These are phyloP conservation scores for Trichoderma semiorbis DNA, from an alignment of 2,329 filamentous ascomycete genomes.

Conservation along the genomic window DNA sequence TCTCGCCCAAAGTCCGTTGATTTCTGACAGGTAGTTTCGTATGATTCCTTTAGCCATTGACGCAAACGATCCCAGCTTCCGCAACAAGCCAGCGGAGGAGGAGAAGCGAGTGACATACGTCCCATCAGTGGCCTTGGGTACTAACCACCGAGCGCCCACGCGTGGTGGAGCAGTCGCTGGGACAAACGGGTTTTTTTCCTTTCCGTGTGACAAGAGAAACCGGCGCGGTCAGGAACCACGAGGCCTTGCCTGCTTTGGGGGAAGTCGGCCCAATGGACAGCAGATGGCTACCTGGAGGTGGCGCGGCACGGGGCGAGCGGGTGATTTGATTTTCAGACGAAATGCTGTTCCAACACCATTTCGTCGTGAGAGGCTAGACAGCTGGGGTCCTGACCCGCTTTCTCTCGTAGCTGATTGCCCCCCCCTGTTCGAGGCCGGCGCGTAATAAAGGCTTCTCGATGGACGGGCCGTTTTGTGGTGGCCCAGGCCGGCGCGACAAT, in stretches of 20 bases:
- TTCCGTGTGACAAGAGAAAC: slow-evolving; percentile 5
- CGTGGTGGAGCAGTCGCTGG: neutral
- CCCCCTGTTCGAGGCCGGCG: slow-evolving; percentile 47
- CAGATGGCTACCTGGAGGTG: slow-evolving; percentile 26
- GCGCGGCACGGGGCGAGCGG: slow-evolving; percentile 35
- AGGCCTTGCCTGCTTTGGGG: slow-evolving; percentile 2
- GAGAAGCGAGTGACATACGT: slow-evolving; percentile 6
- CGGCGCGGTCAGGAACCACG: slow-evolving; percentile 5
- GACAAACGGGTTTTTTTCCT: neutral
- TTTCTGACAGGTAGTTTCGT: slow-evolving; percentile 6
- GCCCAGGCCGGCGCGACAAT: slow-evolving; percentile 35
- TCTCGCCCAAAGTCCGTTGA: neutral
- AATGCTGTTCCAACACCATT: slow-evolving; percentile 14
- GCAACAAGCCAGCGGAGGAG: neutral
- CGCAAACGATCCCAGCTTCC: neutral
- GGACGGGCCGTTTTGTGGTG: slow-evolving; percentile 36
- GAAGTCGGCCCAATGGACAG: slow-evolving; percentile 9
- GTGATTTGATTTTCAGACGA: slow-evolving; percentile 16
- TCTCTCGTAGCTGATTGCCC: slow-evolving; percentile 26
- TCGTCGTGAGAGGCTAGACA: slow-evolving; percentile 18
- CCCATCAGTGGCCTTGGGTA: neutral
- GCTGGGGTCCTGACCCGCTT: slow-evolving; percentile 16
- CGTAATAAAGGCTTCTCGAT: slow-evolving; percentile 50
- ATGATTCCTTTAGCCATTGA: neutral
- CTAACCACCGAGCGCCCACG: slow-evolving; percentile 4